phyloP scores from a whole-genome alignment of 257 asterid species.

The Nicotiana benthamiana region DNA sequence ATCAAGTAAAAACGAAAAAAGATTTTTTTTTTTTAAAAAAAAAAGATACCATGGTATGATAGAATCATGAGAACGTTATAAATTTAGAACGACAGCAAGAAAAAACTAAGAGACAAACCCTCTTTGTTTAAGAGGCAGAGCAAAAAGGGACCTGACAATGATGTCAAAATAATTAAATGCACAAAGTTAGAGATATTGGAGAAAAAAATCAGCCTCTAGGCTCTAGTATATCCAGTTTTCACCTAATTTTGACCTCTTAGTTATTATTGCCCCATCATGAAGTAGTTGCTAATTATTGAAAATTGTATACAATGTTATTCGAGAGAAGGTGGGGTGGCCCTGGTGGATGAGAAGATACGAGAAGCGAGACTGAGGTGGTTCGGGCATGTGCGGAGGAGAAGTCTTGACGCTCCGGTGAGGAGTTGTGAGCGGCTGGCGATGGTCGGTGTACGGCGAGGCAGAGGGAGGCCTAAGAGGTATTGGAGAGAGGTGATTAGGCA shows the following conservation, averaged over 20 bases:
- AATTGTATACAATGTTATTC: neutral
- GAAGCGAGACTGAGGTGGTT: too few relatives aligned
- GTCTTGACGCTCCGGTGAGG: too few relatives aligned
- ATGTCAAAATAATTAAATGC: neutral
- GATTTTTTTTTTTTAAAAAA: too few relatives aligned
- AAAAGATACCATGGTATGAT: neutral
- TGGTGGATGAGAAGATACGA: too few relatives aligned
- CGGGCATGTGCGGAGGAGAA: too few relatives aligned
- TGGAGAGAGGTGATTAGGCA: too few relatives aligned
- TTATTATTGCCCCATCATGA: neutral
- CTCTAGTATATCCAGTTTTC: neutral
- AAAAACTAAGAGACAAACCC: too few relatives aligned
- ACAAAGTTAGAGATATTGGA: neutral
- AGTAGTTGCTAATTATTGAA: neutral
- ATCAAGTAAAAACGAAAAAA: neutral
- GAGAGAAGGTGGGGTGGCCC: too few relatives aligned
- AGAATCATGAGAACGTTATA: neutral
- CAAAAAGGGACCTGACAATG: neutral
- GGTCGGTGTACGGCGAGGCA: too few relatives aligned
- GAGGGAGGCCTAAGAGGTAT: too few relatives aligned
- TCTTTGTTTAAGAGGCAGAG: neutral
- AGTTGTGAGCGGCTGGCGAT: too few relatives aligned
- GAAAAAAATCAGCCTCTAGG: neutral
- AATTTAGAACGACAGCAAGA: neutral
- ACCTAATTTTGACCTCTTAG: neutral